A percentile compares a stretch with the other conserved stretches of the same genome.
These are phyloP conservation scores for Apostasia ramifera DNA, from an alignment of 106 monocot species.

Conservation along the genomic window DNA sequence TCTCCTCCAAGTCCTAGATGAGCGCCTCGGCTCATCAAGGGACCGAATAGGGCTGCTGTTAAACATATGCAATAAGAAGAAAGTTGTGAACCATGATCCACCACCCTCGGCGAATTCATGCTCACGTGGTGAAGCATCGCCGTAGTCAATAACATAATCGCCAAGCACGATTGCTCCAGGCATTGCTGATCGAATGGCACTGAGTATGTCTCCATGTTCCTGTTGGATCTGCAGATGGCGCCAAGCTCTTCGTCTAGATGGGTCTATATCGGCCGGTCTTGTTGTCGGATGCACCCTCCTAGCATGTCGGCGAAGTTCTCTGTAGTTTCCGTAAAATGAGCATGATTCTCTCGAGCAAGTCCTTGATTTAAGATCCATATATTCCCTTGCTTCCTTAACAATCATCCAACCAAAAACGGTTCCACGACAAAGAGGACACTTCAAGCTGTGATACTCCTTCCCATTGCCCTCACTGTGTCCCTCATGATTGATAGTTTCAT, in stretches of 20 bases:
- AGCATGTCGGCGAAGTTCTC: slow-evolving; percentile 66
- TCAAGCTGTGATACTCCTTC: slow-evolving; percentile 22
- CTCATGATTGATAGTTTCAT: slow-evolving; percentile 11
- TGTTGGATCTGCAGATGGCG: slow-evolving; percentile 55
- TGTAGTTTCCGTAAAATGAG: slow-evolving; percentile 68
- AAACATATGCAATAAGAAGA: slow-evolving; percentile 76
- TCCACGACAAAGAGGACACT: slow-evolving; percentile 85
- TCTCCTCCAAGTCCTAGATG: slow-evolving; percentile 32
- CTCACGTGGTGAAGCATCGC: slow-evolving; percentile 18
- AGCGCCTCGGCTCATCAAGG: slow-evolving; percentile 27
- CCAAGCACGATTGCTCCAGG: slow-evolving; percentile 78
- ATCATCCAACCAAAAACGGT: slow-evolving; percentile 49
- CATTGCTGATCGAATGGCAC: slow-evolving; percentile 68
- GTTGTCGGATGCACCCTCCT: slow-evolving; percentile 54
- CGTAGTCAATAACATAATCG: slow-evolving; percentile 66
- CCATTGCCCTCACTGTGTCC: slow-evolving; percentile 2
- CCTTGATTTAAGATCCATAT: slow-evolving; percentile 58
- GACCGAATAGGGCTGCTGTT: slow-evolving; percentile 22
- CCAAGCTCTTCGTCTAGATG: slow-evolving; percentile 62
- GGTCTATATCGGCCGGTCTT: slow-evolving; percentile 67
- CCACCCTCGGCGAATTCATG: slow-evolving; percentile 25
- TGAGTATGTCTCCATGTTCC: slow-evolving; percentile 70
- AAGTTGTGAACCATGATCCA: slow-evolving; percentile 60
- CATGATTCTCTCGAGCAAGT: slow-evolving; percentile 76
- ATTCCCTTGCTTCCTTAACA: slow-evolving; percentile 60